Evolutionary conservation across 225 moss, liverwort and hornwort species (phyloP), one percentile per base, ranked within the genome.

Genomic region (Straminergon stramineum): DNA sequence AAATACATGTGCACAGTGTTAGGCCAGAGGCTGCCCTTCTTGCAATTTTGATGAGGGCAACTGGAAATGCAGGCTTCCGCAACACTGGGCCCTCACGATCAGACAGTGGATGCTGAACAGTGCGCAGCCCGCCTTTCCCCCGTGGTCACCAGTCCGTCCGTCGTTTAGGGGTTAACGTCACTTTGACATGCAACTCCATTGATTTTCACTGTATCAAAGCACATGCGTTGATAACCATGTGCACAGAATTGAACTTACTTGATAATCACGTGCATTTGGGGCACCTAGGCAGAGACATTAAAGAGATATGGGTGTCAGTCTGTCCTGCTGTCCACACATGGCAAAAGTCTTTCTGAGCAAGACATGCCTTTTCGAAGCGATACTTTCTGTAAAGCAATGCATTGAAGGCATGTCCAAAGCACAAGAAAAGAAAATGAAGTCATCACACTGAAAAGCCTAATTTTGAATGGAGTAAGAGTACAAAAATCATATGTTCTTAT

Each of bases 401-500:
- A 67, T 61, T 88, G 76, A 41, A 56, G 31, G 20, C 71, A 81
- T 32, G 60, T 84, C 66, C 66, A 56, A 81, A 75, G 62, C 55
- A 57, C 69, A 76, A 84, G n/a, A 75, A 60, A 21, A 87, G 55
- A 48, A 89, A 87, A 79, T 79, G 71, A 43, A 89, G 71, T 30
- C 73, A 58, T 79, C 82, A 77, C 65, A 75, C 69, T 87, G 87
- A 60, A 83, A 85, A 74, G 32, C 20, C 39, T 81, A 87, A 52
- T 82, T 39, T 89, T 58, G 71, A 85, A 91, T 82, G 16, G 65
- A 76, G 67, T 68, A 71, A 80, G 28, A 74, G 4, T 43, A 73
- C 75, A 90, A 85, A 82, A 90, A 89, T 94, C 92, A 92, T 53
- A 90, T 90, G 70, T 92, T 91, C 91, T 91, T 93, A 55, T 97